These are phyloP conservation scores for Arctostaphylos glauca DNA, from an alignment of 148 eudicot genomes.

Conservation along the genomic window DNA sequence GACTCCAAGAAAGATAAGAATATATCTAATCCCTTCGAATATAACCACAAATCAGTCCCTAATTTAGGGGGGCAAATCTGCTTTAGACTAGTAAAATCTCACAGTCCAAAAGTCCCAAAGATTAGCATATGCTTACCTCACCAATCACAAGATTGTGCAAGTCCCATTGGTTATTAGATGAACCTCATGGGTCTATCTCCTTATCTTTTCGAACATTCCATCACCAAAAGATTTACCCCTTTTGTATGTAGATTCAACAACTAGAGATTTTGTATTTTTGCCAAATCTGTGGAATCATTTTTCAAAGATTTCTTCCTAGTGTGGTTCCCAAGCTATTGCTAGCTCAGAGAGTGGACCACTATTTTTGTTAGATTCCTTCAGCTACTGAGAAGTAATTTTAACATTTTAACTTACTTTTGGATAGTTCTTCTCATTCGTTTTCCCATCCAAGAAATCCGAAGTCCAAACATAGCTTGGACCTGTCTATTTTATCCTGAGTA, in stretches of 20 bases:
- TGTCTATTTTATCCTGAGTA: not conserved
- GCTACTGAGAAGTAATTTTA: not conserved
- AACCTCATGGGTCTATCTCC: constrained; percentile 20
- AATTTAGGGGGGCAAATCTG: not conserved
- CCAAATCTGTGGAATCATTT: not conserved
- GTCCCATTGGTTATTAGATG: constrained; percentile 18
- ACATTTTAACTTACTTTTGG: not conserved
- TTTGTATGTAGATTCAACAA: constrained; percentile 6
- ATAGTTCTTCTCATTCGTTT: not conserved
- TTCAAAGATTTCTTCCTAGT: constrained; percentile 20
- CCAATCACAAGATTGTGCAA: constrained; percentile 5
- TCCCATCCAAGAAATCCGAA: not conserved
- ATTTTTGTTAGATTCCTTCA: not conserved
- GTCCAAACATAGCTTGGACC: not conserved
- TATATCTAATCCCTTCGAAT: constrained; percentile 5
- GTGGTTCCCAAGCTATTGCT: constrained; percentile 1
- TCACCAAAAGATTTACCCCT: constrained; percentile 16
- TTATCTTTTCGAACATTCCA: constrained; percentile 31
- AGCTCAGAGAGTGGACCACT: not conserved
- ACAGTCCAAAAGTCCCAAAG: not conserved
- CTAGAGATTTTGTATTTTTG: not conserved
- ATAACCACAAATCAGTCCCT: not conserved
- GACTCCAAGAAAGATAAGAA: not conserved
- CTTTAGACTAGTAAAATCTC: not conserved
- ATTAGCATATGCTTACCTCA: constrained; percentile 9